Evolutionary conservation across 2,329 filamentous ascomycete species (phyloP), one percentile per base, ranked within the genome.

Genomic region (Stromatinia cepivora): DNA sequence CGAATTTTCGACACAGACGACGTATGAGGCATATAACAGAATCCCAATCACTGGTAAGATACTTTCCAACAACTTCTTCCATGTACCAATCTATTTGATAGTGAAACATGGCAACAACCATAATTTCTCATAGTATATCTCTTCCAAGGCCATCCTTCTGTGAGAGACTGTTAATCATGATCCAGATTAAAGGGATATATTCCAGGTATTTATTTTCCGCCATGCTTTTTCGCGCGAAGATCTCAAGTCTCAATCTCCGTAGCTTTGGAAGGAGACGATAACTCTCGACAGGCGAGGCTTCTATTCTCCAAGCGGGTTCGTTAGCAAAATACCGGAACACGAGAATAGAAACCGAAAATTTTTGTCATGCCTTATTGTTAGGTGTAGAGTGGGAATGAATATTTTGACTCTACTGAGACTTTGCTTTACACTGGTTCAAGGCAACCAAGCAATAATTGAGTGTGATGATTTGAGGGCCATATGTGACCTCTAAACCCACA

Each of bases 1-100:
- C n/a, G 31, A 28, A 36, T 31, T 57, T 28, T 57, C 54, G 10
- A 57, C 54, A 57, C 54, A 57, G 22, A 57, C 54, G 54, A 57
- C 31, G 31, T 34, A 20, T 22, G 20, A 57, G 25, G 54, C 53
- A 57, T 57, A n/a, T 36, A 31, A 57, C 54, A 57, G 31, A 57
- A 34, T 36, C 28, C 28, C 22, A 36, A 36, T 56, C 53, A 28
- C 53, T 34, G 53, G 53, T 57, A 17, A 36, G 31, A 36, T 57
- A 36, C 54, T 36, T 31, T 39, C 34, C 25, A 50, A 46, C 25
- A 50, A 46, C 34, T 25, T 0, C 20, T 28, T 62, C 58, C 58
- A 48, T 62, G 25, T 25, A 62, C 17, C 6, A 39, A 31, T 48
- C 58, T 22, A 48, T 39, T 31, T 48, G 58, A 48, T 25, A 48